Conservation (phyloP, 805 yeast genomes). For the Wickerhamomyces sydowiorum region DNA sequence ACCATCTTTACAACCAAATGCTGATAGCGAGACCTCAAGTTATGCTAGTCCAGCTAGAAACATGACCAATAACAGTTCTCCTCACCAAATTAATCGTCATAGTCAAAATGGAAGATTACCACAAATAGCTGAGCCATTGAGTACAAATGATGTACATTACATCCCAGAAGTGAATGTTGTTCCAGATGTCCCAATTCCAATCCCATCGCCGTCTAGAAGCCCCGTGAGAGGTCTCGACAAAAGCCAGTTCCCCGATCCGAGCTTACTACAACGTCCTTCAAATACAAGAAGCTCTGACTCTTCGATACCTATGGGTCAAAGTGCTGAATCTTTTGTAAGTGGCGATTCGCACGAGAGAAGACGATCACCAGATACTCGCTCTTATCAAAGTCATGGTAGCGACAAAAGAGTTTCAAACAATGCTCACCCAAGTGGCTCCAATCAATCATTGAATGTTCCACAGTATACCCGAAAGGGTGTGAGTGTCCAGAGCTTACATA, state of each 20-base stretch:
- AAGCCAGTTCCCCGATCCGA: not conserved
- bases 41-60: slow-evolving; percentile 5
- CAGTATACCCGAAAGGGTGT: not conserved
- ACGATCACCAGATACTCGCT: not conserved
- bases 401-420: not conserved
- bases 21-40: slow-evolving; percentile 1
- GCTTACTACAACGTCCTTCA: not conserved
- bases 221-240: slow-evolving; percentile 1
- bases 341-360: not conserved
- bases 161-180: slow-evolving; percentile 14
- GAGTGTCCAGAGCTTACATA: not conserved
- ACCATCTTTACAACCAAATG: slow-evolving; percentile 3
- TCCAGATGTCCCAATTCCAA: slow-evolving; percentile 11
- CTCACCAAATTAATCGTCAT: not conserved
- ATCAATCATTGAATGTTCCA: not conserved
- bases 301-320: too few relatives aligned
- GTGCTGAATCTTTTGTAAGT: not conserved
- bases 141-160: slow-evolving; percentile 5
- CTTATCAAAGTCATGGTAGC: not conserved
- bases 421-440: not conserved
- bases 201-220: slow-evolving; percentile 16
- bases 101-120: not conserved
- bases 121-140: not conserved
- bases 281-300: not conserved
- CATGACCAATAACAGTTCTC: not conserved